phyloP scores from a whole-genome alignment of 306 rosid genomes.

The Gastrolobium villosum region DNA sequence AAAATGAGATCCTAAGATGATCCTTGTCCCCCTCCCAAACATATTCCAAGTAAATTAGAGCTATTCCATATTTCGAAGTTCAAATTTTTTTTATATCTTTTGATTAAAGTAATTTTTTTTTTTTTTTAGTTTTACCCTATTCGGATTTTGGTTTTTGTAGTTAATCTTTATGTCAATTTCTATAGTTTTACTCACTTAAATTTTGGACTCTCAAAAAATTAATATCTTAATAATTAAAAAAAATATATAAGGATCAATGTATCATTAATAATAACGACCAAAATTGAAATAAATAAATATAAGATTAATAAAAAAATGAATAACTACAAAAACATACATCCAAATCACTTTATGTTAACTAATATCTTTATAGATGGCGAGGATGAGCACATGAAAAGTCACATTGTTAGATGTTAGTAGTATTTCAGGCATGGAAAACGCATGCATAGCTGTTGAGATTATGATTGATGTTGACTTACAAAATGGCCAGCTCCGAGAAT shows the following conservation, averaged over 20 bases:
- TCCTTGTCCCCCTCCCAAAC: neutral
- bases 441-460: slow-evolving; percentile 21
- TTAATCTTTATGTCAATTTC: no score
- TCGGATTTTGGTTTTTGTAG: no score
- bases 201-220: no score
- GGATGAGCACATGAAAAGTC: slow-evolving; percentile 35
- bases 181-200: no score
- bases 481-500: slow-evolving; percentile 97
- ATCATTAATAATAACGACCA: neutral
- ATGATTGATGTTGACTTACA: slow-evolving; percentile 69
- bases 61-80: neutral
- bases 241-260: neutral
- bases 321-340: neutral
- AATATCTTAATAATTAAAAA: no score
- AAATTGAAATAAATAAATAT: no score
- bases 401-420: neutral
- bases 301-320: no score
- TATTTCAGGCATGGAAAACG: slow-evolving; percentile 26
- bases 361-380: neutral
- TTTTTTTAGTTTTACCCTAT: no score
- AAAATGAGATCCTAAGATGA: slow-evolving; percentile 17
- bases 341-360: neutral
- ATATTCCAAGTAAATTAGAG: neutral
- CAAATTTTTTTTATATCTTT: no score
- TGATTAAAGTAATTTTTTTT: neutral